Base-by-base conservation (phyloP, 2,329 filamentous ascomycete species). In the Xylaria sp. region DNA sequence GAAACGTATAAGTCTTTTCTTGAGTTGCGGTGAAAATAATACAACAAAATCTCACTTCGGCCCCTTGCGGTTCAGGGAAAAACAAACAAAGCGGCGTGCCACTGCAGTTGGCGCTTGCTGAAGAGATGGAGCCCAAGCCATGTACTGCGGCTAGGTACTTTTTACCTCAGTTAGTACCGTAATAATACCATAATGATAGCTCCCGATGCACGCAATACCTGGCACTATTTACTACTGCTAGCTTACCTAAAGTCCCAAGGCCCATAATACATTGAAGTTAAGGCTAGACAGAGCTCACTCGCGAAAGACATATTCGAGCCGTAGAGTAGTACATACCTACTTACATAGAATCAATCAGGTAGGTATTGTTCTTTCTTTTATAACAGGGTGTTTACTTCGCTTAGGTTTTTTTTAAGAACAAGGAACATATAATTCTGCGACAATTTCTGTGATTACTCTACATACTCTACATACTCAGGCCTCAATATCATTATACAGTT, bases 71-170 rank as follows among this genome's bases (percentile, higher is more conserved):
- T 2, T 23, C n/a, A 15, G n/a, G n/a, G 28, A 23, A 8, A 44
- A 57, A 5, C 55, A 44, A 44, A 44, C 23, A 57, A 5, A 46
- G 15, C 15, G 15, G 41, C 18, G 41, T n/a, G 41, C 41, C 34
- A 57, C 13, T 57, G 34, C 37, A 39, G 28, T 23, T 56, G 52
- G 23, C 20, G 13, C 25, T 57, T 57, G 55, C 20, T 44, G 55
- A 41, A 18, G 34, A 44, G 20, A 57, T 44, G 37, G 37, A 57
- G 20, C 54, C 37, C 37, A 10, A 25, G 2, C 12, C 12, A 44
- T 23, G 13, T 13, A 44, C 5, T 28, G 23, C n/a, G 20, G 54
- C n/a, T 3, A 37, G 34, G 34, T 37, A 37, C 10, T 10, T 9
- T 9, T 37, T 10, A 37, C 32, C 32, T 34, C 32, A 34, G 32